phyloP scores from a whole-genome alignment of 805 yeast species.

The Danielia reshetovae region DNA sequence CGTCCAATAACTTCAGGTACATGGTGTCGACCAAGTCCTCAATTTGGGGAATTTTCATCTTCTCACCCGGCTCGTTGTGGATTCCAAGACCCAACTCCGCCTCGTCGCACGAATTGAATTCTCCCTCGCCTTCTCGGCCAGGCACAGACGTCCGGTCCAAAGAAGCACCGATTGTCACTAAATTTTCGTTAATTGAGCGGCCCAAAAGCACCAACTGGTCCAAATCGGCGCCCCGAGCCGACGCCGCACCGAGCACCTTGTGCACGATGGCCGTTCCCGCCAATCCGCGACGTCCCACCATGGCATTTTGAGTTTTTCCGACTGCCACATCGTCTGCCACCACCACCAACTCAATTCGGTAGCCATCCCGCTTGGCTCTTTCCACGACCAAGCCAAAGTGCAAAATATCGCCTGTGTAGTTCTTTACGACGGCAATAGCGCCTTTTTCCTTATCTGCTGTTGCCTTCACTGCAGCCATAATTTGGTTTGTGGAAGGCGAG shows the following conservation, averaged over 20 bases:
- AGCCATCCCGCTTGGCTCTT: constrained; percentile 76
- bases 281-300: constrained; percentile 91
- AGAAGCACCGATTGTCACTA: constrained; percentile 87
- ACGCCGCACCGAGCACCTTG: constrained; percentile 76
- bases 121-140: constrained; percentile 52
- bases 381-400: constrained; percentile 93
- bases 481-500: constrained; percentile 90
- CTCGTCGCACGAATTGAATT: constrained; percentile 52
- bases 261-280: constrained; percentile 90
- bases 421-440: constrained; percentile 76
- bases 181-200: constrained; percentile 51
- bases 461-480: constrained; percentile 65
- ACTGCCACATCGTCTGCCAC: constrained; percentile 95
- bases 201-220: constrained; percentile 58
- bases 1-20: constrained; percentile 58
- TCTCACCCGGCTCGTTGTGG: constrained; percentile 90
- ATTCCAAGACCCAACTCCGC: constrained; percentile 94
- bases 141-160: constrained; percentile 90
- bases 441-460: constrained; percentile 51
- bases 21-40: constrained; percentile 54
- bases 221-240: constrained; percentile 41
- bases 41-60: constrained; percentile 67
- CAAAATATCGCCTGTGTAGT: constrained; percentile 90
- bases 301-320: constrained; percentile 81
- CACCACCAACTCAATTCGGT: constrained; percentile 64